phyloP scores from a whole-genome alignment of 2,329 filamentous ascomycete species.

The Calonectria henricotiae region DNA sequence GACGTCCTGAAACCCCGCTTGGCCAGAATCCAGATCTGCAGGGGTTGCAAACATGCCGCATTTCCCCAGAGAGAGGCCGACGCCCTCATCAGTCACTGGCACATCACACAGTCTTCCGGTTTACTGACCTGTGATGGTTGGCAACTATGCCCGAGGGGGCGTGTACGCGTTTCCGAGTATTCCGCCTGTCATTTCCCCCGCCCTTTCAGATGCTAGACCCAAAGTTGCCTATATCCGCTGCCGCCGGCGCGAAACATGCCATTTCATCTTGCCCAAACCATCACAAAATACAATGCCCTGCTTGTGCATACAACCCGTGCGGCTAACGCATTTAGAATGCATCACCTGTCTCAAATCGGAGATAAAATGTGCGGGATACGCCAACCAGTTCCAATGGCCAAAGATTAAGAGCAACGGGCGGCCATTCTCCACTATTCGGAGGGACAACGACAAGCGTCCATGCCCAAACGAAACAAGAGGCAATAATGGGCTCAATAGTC shows the following conservation, averaged over 20 bases:
- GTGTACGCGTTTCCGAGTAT: not conserved
- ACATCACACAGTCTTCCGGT: slow-evolving; percentile 4
- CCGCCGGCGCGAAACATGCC: too few relatives aligned
- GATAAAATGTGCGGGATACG: not conserved
- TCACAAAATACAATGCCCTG: not conserved
- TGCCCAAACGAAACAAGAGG: too few relatives aligned
- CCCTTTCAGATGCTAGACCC: not conserved
- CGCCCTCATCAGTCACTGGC: not conserved
- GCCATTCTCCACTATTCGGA: not conserved
- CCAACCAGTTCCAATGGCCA: not conserved
- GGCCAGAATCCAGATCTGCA: not conserved
- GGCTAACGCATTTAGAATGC: not conserved
- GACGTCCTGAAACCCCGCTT: too few relatives aligned
- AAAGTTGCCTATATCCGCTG: not conserved
- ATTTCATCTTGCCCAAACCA: not conserved
- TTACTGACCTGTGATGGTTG: too few relatives aligned
- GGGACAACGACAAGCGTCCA: not conserved
- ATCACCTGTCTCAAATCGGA: not conserved
- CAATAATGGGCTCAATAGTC: not conserved
- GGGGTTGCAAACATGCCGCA: not conserved
- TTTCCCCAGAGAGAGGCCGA: not conserved
- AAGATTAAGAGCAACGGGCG: not conserved
- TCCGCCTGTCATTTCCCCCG: slow-evolving; percentile 1
- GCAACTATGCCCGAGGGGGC: not conserved
- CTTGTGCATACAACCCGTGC: not conserved